Evolutionary conservation across 1,284 basidiomycete species (phyloP).

Genomic region (Papiliotrema terrestris): DNA sequence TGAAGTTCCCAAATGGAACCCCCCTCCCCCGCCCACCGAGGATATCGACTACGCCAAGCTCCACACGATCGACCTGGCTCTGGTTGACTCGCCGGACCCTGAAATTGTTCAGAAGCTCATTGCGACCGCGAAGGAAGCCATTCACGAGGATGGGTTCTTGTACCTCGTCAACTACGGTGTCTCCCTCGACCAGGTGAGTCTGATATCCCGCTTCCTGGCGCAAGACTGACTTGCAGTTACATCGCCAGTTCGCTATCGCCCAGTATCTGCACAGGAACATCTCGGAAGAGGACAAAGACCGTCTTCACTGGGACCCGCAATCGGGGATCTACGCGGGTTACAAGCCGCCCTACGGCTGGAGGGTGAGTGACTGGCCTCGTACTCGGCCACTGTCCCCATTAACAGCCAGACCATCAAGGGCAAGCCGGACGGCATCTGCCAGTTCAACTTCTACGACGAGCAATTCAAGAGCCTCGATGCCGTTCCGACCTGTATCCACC

Average conservation of each 20-base stretch:
- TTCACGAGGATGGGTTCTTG: slow-evolving; percentile 27
- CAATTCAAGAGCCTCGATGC: slow-evolving; percentile 22
- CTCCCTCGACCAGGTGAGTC: slow-evolving; percentile 20
- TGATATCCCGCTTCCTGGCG: not conserved
- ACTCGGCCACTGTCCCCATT: not conserved
- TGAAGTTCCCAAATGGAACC: slow-evolving; percentile 7
- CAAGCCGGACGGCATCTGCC: slow-evolving; percentile 42
- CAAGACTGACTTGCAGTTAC: slow-evolving; percentile 11
- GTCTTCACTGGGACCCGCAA: slow-evolving; percentile 26
- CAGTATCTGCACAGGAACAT: slow-evolving; percentile 28
- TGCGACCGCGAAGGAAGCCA: slow-evolving; percentile 15
- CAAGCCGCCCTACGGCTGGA: slow-evolving; percentile 29
- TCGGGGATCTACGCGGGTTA: slow-evolving; percentile 38
- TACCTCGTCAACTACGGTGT: slow-evolving; percentile 29
- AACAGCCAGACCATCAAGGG: slow-evolving; percentile 21
- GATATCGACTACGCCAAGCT: slow-evolving; percentile 23
- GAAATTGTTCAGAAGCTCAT: slow-evolving; percentile 15
- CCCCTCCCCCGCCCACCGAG: slow-evolving; percentile 11
- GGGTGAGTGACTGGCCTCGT: not conserved
- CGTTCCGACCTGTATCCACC: slow-evolving; percentile 25
- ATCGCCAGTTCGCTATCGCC: slow-evolving; percentile 26
- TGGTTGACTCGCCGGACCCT: slow-evolving; percentile 22
- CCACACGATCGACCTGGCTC: slow-evolving; percentile 17
- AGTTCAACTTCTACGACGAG: slow-evolving; percentile 48
- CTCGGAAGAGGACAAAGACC: slow-evolving; percentile 27